Evolutionary conservation across 176 grass and related monocot species (phyloP).

Genomic region (Raddia guianensis): DNA sequence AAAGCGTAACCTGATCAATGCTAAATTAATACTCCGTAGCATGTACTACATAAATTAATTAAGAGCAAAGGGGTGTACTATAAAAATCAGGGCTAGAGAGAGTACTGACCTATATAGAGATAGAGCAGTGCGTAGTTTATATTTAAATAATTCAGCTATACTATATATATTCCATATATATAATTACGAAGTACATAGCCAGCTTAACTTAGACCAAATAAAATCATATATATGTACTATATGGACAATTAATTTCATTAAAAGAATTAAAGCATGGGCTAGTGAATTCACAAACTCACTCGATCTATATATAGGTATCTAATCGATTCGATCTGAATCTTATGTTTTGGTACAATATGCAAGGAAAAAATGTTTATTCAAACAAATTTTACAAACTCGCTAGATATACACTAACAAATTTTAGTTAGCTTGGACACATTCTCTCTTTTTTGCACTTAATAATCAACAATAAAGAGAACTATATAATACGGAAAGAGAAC

Average conservation of each 20-base stretch:
- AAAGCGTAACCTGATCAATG: too few species aligned
- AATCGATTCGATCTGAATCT: too few species aligned
- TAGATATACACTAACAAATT: too few species aligned
- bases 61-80: too few species aligned
- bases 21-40: too few species aligned
- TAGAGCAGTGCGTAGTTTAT: too few species aligned
- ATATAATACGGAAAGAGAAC: not conserved
- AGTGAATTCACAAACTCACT: too few species aligned
- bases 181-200: not conserved
- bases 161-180: not conserved
- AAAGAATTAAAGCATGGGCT: not conserved
- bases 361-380: not conserved
- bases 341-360: not conserved
- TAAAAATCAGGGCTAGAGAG: too few species aligned
- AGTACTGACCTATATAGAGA: too few species aligned
- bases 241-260: not conserved
- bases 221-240: not conserved
- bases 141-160: too few species aligned
- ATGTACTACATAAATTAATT: too few species aligned
- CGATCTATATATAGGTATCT: not conserved
- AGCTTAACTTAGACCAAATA: not conserved
- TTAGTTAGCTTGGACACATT: too few species aligned
- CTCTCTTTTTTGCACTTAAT: not conserved
- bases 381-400: not conserved
- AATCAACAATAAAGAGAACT: not conserved